These are phyloP conservation scores for Ganoderma multipileum DNA, from an alignment of 1,284 basidiomycete species.

Conservation along the genomic window DNA sequence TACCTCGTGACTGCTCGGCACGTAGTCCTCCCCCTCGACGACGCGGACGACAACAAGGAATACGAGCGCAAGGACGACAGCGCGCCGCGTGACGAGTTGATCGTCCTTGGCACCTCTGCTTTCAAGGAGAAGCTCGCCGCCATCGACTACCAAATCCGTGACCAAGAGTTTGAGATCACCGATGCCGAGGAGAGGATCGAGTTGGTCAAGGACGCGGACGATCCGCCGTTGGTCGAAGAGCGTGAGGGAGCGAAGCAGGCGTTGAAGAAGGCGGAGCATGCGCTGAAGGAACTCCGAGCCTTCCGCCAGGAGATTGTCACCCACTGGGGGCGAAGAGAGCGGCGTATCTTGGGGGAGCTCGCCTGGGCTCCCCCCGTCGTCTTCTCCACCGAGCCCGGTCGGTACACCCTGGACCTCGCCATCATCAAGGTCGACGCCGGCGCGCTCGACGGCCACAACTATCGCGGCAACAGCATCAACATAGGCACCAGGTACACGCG, in stretches of 20 bases:
- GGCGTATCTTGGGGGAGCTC: conserved; percentile 41
- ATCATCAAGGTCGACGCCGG: conserved; percentile 38
- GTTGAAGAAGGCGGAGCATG: not conserved
- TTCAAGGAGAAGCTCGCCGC: not conserved
- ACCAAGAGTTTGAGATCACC: not conserved
- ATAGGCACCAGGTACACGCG: conserved; percentile 31
- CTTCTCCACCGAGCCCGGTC: conserved; percentile 20
- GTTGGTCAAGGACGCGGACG: not conserved
- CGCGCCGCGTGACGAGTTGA: not conserved
- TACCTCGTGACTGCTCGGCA: conserved; percentile 32
- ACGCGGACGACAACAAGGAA: conserved; percentile 12
- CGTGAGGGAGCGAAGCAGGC: not conserved
- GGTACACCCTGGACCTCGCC: conserved; percentile 38
- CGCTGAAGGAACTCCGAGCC: not conserved
- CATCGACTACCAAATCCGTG: not conserved
- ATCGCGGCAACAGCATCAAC: conserved; percentile 41
- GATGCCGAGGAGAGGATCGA: not conserved
- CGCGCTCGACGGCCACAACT: conserved; percentile 34
- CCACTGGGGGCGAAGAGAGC: conserved; percentile 30
- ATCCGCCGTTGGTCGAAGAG: not conserved
- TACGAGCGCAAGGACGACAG: not conserved
- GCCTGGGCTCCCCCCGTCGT: conserved; percentile 37
- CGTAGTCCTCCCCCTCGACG: conserved; percentile 26
- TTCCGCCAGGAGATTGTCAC: conserved; percentile 22
- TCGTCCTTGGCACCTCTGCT: not conserved